Percentiles rank a stretch among this genome's conserved stretches.
Evolutionary conservation across 2,329 filamentous ascomycete species (phyloP).

Genomic region (Exutisphaerella laricina): DNA sequence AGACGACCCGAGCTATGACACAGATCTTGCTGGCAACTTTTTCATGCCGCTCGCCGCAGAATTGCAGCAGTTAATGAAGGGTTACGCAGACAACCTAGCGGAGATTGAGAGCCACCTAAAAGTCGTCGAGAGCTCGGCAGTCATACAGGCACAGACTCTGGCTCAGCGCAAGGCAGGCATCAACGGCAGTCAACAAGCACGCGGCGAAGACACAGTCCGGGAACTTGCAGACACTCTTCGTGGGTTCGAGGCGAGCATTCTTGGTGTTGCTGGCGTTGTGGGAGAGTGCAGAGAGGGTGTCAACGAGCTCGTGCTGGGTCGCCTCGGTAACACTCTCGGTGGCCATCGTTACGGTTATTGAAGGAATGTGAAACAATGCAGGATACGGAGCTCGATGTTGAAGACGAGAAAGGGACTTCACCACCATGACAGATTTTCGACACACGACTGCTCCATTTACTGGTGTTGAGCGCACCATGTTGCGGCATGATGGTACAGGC

Average conservation of each 20-base stretch:
- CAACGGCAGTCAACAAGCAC: slow-evolving; percentile 9
- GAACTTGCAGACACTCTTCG: slow-evolving; percentile 44
- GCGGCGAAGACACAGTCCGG: slow-evolving; percentile 33
- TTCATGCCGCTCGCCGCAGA: slow-evolving; percentile 40
- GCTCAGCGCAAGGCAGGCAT: slow-evolving; percentile 27
- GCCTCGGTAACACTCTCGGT: slow-evolving; percentile 13
- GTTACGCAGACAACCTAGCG: slow-evolving; percentile 40
- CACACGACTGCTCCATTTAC: too few species aligned
- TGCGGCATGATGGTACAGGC: too few species aligned
- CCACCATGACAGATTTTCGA: background rate
- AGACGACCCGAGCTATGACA: slow-evolving; percentile 32
- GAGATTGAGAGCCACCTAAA: slow-evolving; percentile 47
- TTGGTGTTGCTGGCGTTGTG: slow-evolving; percentile 44
- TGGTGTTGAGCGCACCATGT: too few species aligned
- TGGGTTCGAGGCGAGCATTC: slow-evolving; percentile 46
- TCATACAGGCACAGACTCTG: slow-evolving; percentile 41
- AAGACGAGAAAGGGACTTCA: too few species aligned
- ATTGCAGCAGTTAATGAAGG: slow-evolving; percentile 36
- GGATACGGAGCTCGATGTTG: background rate
- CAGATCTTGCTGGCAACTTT: slow-evolving; percentile 44
- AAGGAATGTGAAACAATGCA: too few species aligned
- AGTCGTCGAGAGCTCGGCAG: slow-evolving; percentile 43
- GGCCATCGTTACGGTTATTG: background rate
- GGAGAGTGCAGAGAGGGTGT: slow-evolving; percentile 45
- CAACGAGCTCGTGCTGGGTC: slow-evolving; percentile 37